Evolutionary conservation across 257 asterid genomes (phyloP).

Genomic region (Datura wrightii): DNA sequence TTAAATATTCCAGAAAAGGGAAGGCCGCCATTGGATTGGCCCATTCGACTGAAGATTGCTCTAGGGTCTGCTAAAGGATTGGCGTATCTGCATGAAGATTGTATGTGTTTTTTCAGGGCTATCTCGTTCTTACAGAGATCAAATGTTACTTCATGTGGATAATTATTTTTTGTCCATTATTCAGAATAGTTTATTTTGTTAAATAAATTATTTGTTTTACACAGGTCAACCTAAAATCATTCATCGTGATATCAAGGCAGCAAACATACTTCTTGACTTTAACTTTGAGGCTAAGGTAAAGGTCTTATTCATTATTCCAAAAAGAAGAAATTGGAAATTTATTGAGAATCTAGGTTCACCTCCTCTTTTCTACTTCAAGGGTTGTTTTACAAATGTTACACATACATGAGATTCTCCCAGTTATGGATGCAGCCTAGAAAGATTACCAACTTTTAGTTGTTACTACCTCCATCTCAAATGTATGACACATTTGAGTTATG

Average conservation of each 20-base stretch:
- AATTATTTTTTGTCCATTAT: neutral
- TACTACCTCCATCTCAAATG: neutral
- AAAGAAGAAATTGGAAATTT: neutral
- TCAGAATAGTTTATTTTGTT: neutral
- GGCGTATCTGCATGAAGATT: conserved; percentile 61
- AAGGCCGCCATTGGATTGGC: conserved; percentile 51
- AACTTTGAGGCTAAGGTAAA: conserved; percentile 82
- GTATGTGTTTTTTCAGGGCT: conserved; percentile 36
- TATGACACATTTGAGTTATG: conserved; percentile 2
- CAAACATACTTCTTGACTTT: conserved; percentile 79
- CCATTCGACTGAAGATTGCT: conserved; percentile 52
- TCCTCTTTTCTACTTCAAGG: neutral
- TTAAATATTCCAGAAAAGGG: conserved; percentile 45
- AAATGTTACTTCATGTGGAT: neutral
- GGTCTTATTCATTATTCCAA: neutral
- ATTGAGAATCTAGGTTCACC: neutral
- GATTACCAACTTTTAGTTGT: neutral
- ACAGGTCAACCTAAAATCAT: conserved; percentile 91
- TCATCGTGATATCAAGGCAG: conserved; percentile 87
- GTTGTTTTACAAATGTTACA: neutral
- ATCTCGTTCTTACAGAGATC: neutral
- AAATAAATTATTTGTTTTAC: conserved; percentile 17
- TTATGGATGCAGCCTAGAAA: neutral
- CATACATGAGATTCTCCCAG: neutral
- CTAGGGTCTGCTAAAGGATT: conserved; percentile 61